Conservation (phyloP, 768 basidiomycete genomes). For the Leccinum subgranulosum region DNA sequence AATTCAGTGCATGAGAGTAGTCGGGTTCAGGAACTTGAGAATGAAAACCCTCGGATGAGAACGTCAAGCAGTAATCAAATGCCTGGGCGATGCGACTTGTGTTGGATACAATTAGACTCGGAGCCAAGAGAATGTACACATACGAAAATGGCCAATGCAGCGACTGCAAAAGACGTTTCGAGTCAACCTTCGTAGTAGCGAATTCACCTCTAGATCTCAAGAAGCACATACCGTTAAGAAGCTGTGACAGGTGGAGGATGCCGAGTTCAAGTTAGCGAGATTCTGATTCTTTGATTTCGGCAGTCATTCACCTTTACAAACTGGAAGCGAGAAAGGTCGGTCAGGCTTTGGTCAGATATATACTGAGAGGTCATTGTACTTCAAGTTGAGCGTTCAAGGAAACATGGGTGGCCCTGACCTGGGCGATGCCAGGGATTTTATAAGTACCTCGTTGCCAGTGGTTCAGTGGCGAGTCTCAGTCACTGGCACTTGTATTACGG, state of each 20-base stretch:
- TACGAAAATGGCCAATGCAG: slow-evolving; percentile 18
- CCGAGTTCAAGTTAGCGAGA: background rate
- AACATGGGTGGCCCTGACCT: background rate
- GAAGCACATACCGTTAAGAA: slow-evolving; percentile 15
- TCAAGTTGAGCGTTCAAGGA: background rate
- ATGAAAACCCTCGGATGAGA: slow-evolving; percentile 18
- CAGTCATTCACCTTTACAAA: slow-evolving; percentile 14
- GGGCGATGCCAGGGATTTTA: too few species aligned
- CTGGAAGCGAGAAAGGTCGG: slow-evolving; percentile 17
- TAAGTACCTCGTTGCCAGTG: too few species aligned
- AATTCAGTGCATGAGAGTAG: background rate
- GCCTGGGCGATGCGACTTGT: slow-evolving; percentile 1
- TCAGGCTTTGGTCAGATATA: slow-evolving; percentile 1
- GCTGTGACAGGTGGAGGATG: background rate
- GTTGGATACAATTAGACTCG: background rate
- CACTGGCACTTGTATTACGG: too few species aligned
- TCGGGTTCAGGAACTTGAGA: background rate
- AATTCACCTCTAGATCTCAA: background rate
- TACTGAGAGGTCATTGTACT: slow-evolving; percentile 6
- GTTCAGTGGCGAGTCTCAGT: too few species aligned
- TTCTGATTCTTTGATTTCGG: background rate
- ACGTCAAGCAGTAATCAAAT: slow-evolving; percentile 24
- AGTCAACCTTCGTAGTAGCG: background rate
- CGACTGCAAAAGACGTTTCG: slow-evolving; percentile 6
- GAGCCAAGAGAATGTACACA: background rate